Base-by-base conservation (phyloP, 139 green algal genomes). In the Nannochloris sp. region DNA sequence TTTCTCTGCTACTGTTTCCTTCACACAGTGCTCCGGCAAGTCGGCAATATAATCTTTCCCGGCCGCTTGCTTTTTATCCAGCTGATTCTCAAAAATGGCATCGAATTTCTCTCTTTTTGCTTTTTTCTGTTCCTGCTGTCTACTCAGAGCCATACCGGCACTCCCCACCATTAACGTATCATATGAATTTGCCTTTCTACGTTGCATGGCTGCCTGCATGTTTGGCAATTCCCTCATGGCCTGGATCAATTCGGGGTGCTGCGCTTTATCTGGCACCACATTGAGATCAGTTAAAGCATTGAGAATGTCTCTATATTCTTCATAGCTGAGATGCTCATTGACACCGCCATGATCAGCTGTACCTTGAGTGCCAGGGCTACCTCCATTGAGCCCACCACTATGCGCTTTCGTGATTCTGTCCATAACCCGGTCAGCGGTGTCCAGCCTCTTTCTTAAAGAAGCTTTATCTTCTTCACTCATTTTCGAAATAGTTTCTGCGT, bases 281-380 rank as follows among this genome's bases (percentile, higher is more conserved):
- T 15, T 29, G 1, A n/a, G 23, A 14, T 72, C 64, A 5, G 70
- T 65, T 32, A 77, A 47, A 4, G 58, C 47, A 3, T 23, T 4
- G 36, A 77, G 54, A 27, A 77, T 23, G 25, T 77, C 45, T 34
- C 64, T 55, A 44, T 77, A 77, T 63, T 75, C 70, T 39, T 79
- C 53, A 29, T 53, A 67, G 0, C 29, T 54, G 19, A 79, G 42
- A 9, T 47, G 33, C n/a, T n/a, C n/a, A n/a, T n/a, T n/a, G n/a
- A n/a, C n/a, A n/a, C n/a, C n/a, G n/a, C n/a, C n/a, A n/a, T n/a
- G n/a, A 10, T 60, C 32, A n/a, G 23, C 48, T 0, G 34, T 19
- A 19, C 10, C 33, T 25, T 60, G 27, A 38, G 54, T 38, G 24
- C 29, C 29, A n/a, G n/a, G n/a, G n/a, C n/a, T n/a, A n/a, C n/a